phyloP scores from a whole-genome alignment of 257 asterid species.

The Penstemon eatonii region DNA sequence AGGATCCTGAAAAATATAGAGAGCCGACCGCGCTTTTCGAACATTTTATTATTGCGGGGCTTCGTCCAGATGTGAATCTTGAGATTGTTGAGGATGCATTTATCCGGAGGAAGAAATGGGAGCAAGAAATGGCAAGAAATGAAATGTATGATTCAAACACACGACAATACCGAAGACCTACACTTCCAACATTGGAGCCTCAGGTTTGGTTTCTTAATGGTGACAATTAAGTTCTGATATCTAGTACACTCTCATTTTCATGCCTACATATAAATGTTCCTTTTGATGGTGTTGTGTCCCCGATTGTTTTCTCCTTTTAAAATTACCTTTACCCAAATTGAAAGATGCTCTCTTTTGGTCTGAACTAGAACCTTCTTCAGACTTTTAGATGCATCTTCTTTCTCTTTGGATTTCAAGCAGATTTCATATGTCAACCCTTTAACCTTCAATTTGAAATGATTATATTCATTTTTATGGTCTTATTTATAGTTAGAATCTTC shows the following conservation, averaged over 20 bases:
- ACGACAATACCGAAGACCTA: constrained; percentile 47
- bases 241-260: constrained; percentile 8
- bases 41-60: constrained; percentile 82
- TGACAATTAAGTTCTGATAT: constrained; percentile 10
- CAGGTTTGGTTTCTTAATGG: constrained; percentile 59
- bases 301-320: constrained; percentile 8
- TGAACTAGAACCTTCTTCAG: constrained; percentile 6
- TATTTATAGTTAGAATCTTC: neutral
- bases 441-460: constrained; percentile 1
- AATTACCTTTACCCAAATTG: neutral
- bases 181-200: constrained; percentile 71
- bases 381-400: neutral
- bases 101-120: constrained; percentile 61
- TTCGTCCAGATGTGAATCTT: constrained; percentile 82
- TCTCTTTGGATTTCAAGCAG: constrained; percentile 13
- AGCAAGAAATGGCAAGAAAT: constrained; percentile 47
- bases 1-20: constrained; percentile 77
- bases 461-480: constrained; percentile 3
- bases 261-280: constrained; percentile 1
- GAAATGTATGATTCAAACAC: constrained; percentile 40
- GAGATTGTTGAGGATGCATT: constrained; percentile 79
- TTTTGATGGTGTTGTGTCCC: constrained; percentile 4
- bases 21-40: constrained; percentile 83
- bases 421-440: constrained; percentile 15
- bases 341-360: neutral